Evolutionary conservation across 2,329 filamentous ascomycete species (phyloP).

Genomic region (Cladosporium sp.): DNA sequence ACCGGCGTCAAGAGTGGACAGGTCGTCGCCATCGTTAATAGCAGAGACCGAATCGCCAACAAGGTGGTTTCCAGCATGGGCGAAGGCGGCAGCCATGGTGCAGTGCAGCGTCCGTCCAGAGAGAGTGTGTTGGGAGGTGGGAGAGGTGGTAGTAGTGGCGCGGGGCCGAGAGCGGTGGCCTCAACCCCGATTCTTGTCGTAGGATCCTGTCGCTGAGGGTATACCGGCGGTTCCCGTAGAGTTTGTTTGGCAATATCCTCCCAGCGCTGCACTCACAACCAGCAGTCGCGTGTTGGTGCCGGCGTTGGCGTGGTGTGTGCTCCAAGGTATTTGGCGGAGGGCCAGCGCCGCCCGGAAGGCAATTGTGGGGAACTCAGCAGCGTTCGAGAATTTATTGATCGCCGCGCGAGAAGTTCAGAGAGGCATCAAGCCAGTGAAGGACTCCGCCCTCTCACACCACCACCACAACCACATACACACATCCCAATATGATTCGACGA

Average conservation of each 20-base stretch:
- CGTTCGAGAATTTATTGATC: neutral
- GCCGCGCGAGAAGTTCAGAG: neutral
- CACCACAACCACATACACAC: neutral
- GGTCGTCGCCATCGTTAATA: constrained; percentile 81
- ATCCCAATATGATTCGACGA: constrained; percentile 52
- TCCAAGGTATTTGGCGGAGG: neutral
- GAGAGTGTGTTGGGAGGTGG: neutral
- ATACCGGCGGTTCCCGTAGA: neutral
- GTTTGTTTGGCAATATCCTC: neutral
- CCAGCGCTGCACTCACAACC: neutral
- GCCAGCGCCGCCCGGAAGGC: neutral
- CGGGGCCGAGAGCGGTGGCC: constrained; percentile 12
- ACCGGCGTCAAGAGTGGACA: constrained; percentile 48
- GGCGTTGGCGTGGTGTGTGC: constrained; percentile 1
- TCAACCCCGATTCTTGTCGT: constrained; percentile 11
- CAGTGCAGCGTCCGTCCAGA: neutral
- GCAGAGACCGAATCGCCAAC: constrained; percentile 78
- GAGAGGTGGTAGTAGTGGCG: constrained; percentile 5
- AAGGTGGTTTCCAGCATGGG: constrained; percentile 79
- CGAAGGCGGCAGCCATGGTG: constrained; percentile 86
- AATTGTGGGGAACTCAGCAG: neutral
- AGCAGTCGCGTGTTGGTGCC: neutral
- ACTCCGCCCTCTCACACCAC: neutral
- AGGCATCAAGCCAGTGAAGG: neutral
- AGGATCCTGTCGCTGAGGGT: constrained; percentile 7